These are phyloP conservation scores for Warburgia ugandensis DNA, from an alignment of 164 flowering plant species.

Conservation along the genomic window DNA sequence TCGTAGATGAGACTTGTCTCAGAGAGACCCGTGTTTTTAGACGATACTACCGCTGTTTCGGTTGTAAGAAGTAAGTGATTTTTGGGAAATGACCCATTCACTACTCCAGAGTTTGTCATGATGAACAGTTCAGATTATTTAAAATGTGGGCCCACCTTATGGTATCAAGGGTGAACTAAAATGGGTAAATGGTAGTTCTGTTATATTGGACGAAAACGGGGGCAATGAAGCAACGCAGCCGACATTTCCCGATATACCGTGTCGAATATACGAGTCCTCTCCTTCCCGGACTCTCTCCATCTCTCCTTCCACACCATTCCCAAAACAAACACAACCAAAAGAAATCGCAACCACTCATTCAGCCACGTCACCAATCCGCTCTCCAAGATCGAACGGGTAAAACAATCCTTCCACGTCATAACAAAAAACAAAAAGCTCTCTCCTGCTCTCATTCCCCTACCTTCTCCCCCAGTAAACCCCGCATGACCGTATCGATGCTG, in stretches of 20 bases:
- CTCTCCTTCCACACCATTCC: conserved; percentile 13
- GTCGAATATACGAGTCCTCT: conserved; percentile 13
- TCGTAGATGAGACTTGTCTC: too few species aligned
- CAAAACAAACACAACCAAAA: conserved; percentile 46
- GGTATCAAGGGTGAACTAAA: too few species aligned
- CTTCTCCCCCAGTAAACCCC: background rate
- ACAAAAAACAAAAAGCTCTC: background rate
- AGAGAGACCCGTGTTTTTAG: too few species aligned
- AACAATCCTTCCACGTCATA: background rate
- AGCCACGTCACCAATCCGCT: conserved; percentile 58
- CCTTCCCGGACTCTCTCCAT: too few species aligned
- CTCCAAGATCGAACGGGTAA: conserved; percentile 28
- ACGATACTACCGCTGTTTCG: too few species aligned
- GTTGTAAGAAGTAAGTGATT: too few species aligned
- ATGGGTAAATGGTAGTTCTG: background rate
- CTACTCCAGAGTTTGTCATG: too few species aligned
- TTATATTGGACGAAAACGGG: too few species aligned
- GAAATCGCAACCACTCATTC: conserved; percentile 26
- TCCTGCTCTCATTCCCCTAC: too few species aligned
- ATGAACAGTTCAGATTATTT: too few species aligned
- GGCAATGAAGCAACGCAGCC: background rate
- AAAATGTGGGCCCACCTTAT: too few species aligned
- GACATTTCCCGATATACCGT: conserved; percentile 22
- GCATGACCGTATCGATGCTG: background rate
- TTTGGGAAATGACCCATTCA: too few species aligned